phyloP scores from a whole-genome alignment of 164 flowering plant genomes.

The Vitis rupestris region DNA sequence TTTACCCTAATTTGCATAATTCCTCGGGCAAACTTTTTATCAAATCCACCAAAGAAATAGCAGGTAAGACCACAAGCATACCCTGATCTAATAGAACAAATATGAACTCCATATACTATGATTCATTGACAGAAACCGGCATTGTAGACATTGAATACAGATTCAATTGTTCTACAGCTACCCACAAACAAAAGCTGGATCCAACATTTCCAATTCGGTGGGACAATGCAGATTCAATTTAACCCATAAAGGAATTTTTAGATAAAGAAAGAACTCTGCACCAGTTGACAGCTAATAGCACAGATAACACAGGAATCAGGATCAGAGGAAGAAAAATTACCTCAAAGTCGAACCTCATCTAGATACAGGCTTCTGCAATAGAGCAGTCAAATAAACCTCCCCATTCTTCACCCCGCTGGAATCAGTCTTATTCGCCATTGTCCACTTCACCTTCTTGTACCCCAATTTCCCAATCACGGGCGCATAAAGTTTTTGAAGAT shows the following conservation, averaged over 20 bases:
- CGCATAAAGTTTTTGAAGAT: slow-evolving; percentile 64
- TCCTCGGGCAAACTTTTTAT: too few species aligned
- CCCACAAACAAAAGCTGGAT: too few species aligned
- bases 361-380: slow-evolving; percentile 74
- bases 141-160: too few species aligned
- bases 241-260: not conserved
- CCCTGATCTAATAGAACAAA: too few species aligned
- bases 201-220: too few species aligned
- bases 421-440: slow-evolving; percentile 62
- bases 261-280: not conserved
- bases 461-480: slow-evolving; percentile 83
- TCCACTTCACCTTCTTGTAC: slow-evolving; percentile 91
- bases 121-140: too few species aligned
- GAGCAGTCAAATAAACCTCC: slow-evolving; percentile 87
- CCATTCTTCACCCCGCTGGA: slow-evolving; percentile 69
- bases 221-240: too few species aligned
- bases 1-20: too few species aligned
- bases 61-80: too few species aligned
- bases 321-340: not conserved
- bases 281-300: not conserved
- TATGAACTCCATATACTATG: too few species aligned
- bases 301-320: not conserved
- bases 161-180: too few species aligned
- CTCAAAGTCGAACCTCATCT: slow-evolving; percentile 22
- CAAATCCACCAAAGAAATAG: too few species aligned